Evolutionary conservation across 116 monocot genomes (phyloP).

Genomic region (Thalassia testudinum): DNA sequence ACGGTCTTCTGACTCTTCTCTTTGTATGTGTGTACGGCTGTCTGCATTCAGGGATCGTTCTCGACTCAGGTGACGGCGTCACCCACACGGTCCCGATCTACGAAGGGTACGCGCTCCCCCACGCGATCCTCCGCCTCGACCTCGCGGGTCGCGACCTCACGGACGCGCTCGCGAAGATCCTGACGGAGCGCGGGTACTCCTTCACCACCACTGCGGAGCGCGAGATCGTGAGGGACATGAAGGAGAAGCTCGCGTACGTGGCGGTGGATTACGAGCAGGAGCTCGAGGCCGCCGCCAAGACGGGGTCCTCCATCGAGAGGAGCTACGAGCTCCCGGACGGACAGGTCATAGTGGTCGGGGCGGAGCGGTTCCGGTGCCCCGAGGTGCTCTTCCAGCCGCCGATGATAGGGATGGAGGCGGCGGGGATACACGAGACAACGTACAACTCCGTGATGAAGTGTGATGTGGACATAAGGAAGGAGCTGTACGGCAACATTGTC

Average conservation of each 20-base stretch:
- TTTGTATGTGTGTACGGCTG: too few relatives aligned
- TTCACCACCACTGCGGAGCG: conserved; percentile 21
- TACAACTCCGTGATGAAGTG: conserved; percentile 29
- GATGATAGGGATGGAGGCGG: conserved; percentile 18
- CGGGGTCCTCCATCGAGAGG: conserved; percentile 22
- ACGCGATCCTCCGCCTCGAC: conserved; percentile 14
- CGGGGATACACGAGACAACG: conserved; percentile 23
- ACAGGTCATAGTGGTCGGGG: conserved; percentile 15
- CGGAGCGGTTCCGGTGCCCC: conserved; percentile 20
- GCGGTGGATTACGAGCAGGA: conserved; percentile 31
- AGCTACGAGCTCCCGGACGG: conserved; percentile 26
- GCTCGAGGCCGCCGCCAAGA: conserved; percentile 13
- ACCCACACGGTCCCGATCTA: conserved; percentile 17
- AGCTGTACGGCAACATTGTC: conserved; percentile 24
- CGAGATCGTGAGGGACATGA: conserved; percentile 25
- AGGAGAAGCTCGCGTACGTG: conserved; percentile 27
- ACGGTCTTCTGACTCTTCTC: too few relatives aligned
- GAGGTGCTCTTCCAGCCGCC: conserved; percentile 31
- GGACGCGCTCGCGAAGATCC: conserved; percentile 19
- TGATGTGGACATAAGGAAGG: conserved; percentile 28
- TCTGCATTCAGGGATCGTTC: conserved; percentile 13
- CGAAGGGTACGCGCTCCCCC: conserved; percentile 17
- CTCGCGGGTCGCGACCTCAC: conserved; percentile 25
- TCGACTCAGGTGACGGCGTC: conserved; percentile 18
- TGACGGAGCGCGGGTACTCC: conserved; percentile 15